Base-by-base conservation (phyloP, 2,329 filamentous ascomycete species). In the Aspergillus tamarii region DNA sequence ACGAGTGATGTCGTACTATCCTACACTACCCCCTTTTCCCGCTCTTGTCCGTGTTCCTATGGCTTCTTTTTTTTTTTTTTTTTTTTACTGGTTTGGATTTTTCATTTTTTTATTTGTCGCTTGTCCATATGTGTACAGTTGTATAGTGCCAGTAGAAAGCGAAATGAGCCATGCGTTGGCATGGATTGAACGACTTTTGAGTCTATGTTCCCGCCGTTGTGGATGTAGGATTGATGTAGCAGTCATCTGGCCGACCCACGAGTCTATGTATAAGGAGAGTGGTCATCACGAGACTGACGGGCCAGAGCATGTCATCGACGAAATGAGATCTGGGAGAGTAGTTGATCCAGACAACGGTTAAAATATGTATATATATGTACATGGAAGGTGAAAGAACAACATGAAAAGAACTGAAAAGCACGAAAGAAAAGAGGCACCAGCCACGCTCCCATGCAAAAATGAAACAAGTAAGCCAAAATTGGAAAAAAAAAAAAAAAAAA, bases 81-180 rank as follows among this genome's bases (percentile, higher is more conserved):
- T 1, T 8, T 30, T 21, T 64, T 16, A 26, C 26, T 26, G 4
- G 26, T 26, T 26, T 26, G 26, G 26, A 26, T 54, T 61, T 16
- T 39, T 19, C 1, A 8, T 19, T 41, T 41, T 19, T 7, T 9
- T 41, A 32, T 41, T 12, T 36, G 34, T 41, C 36, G 36, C 36
- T 50, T 30, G 46, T 30, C 12, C 26, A 14, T 16, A 16, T 66
- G 59, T 71, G 67, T 72, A 70, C 67, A 72, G 66, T 66, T 72
- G 68, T 69, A 70, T 70, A 70, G 58, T 68, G 62, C 54, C 55
- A 64, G 67, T 70, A 66, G 65, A 66, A 58, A 28, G 46, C 28
- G 41, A 58, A 55, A 61, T 55, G 62, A 61, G 46, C 59, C 54
- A 23, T 61, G 50, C 14, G n/a, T 58, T 32, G 21, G 16, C 36